Base-by-base conservation (phyloP, 192 early-diverging fungal genomes). In the Umbelopsis sp. region DNA sequence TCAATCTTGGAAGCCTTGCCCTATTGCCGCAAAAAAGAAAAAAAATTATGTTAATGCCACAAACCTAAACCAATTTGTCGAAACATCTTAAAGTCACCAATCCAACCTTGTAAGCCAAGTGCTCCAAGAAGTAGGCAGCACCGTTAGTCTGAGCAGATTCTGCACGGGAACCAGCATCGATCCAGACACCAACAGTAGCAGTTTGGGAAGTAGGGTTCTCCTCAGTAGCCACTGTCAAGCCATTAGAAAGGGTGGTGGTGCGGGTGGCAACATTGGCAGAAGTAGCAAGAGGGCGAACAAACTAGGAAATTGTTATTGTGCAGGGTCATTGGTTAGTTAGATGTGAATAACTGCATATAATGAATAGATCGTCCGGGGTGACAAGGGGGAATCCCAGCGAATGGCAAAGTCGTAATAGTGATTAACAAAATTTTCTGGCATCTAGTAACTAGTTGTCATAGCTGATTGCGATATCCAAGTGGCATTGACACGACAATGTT, bases 91-190 rank as follows among this genome's bases (percentile, higher is more conserved):
- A 44, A 12, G 43, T 9, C 31, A 17, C 17, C 31, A 29, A n/a
- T 51, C 71, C 36, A 81, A 93, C 93, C 87, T 99, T 99, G 89
- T 97, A 99, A 16, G 96, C 93, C 96, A 99, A 98, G 83, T 99
- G 97, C 81, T 99, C 97, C 66, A 99, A 82, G 74, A 99, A 99
- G 83, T 99, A 96, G 24, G 97, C 97, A 36, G 94, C 89, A 32
- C 97, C 97, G 72, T 99, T 99, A 87, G 94, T 95, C 73, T 81
- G 85, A 71, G 81, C 79, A 68, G 83, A 93, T 77, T 95, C 94
- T 79, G 91, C 91, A 74, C 94, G 89, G 74, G 89, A 91, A 49
- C 94, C 94, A 66, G 94, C 92, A 85, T 94, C 91, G 68, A 95
- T 94, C 89, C 93, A 95, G 25, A 95, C 90, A 69, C 94, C 94